Conservation (phyloP, 805 yeast genomes). For the Candida sithepensis region DNA sequence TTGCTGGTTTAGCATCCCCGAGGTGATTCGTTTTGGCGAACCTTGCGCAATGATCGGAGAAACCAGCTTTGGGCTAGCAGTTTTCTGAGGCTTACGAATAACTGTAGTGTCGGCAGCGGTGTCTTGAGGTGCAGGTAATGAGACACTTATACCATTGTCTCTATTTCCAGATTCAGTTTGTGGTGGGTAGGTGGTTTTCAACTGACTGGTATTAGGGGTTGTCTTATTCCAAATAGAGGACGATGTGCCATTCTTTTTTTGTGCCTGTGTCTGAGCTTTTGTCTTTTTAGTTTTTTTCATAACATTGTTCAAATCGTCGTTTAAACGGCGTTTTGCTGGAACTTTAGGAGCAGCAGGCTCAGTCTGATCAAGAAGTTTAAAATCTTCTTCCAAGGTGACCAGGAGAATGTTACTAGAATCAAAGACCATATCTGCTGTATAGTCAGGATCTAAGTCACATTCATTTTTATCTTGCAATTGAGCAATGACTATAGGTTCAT, state of each 20-base stretch:
- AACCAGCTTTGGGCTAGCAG: slow-evolving; percentile 19
- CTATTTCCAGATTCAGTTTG: background rate
- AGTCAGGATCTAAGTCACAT: slow-evolving; percentile 82
- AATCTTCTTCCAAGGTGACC: slow-evolving; percentile 42
- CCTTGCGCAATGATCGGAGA: slow-evolving; percentile 33
- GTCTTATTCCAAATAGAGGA: slow-evolving; percentile 22
- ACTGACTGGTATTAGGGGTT: background rate
- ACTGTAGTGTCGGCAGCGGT: slow-evolving; percentile 17
- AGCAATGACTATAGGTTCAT: slow-evolving; percentile 49
- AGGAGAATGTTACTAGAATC: slow-evolving; percentile 44
- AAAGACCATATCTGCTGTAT: slow-evolving; percentile 60
- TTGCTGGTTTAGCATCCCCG: slow-evolving; percentile 33
- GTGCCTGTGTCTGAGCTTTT: slow-evolving; percentile 6
- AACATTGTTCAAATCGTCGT: slow-evolving; percentile 23
- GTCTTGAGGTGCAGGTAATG: slow-evolving; percentile 22
- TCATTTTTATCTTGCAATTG: slow-evolving; percentile 62
- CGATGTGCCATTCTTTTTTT: slow-evolving; percentile 1
- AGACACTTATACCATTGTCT: slow-evolving; percentile 6
- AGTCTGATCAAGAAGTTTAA: slow-evolving; percentile 6
- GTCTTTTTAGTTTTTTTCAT: slow-evolving; percentile 31
- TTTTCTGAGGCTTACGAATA: slow-evolving; percentile 23
- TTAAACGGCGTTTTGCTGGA: slow-evolving; percentile 22
- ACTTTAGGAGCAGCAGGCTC: background rate
- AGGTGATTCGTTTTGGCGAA: slow-evolving; percentile 34
- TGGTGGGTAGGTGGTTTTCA: background rate